Percentiles rank a stretch among this genome's conserved stretches.
Evolutionary conservation across 805 yeast species (phyloP).

Genomic region (Nakazawaea sp.): DNA sequence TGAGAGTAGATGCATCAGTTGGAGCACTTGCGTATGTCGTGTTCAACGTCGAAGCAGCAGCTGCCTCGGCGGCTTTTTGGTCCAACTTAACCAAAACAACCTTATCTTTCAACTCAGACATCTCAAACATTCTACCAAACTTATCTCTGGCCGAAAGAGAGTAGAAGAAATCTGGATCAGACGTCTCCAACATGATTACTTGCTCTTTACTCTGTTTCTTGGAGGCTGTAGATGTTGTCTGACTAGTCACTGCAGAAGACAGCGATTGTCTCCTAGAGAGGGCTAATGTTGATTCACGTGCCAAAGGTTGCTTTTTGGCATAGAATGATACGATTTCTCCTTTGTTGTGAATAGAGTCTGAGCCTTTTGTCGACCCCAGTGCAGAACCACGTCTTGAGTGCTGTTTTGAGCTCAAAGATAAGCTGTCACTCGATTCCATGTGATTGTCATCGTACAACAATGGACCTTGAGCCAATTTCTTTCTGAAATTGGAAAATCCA

Average conservation of each 20-base stretch:
- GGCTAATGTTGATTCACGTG: too few species aligned
- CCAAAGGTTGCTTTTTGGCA: slow-evolving; percentile 2
- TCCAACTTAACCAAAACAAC: slow-evolving; percentile 1
- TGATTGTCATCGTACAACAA: too few species aligned
- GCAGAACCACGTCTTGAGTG: too few species aligned
- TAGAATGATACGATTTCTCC: slow-evolving; percentile 8
- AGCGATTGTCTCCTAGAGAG: too few species aligned
- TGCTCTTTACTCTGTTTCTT: not conserved
- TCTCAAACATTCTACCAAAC: slow-evolving; percentile 6
- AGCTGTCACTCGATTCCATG: too few species aligned
- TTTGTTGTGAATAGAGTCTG: not conserved
- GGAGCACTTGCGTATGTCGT: too few species aligned
- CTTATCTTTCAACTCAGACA: slow-evolving; percentile 5
- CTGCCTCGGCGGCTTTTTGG: not conserved
- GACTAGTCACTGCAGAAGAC: not conserved
- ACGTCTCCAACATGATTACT: slow-evolving; percentile 3
- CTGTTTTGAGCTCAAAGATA: too few species aligned
- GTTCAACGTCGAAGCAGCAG: too few species aligned
- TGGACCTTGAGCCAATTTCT: too few species aligned
- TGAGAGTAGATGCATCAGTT: too few species aligned
- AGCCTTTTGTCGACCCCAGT: too few species aligned
- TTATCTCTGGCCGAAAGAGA: slow-evolving; percentile 3
- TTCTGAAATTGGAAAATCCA: too few species aligned
- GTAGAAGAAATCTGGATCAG: slow-evolving; percentile 7
- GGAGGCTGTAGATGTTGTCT: not conserved